These are phyloP conservation scores for Boletellus sp. DNA, from an alignment of 1,284 basidiomycete species.

Conservation along the genomic window DNA sequence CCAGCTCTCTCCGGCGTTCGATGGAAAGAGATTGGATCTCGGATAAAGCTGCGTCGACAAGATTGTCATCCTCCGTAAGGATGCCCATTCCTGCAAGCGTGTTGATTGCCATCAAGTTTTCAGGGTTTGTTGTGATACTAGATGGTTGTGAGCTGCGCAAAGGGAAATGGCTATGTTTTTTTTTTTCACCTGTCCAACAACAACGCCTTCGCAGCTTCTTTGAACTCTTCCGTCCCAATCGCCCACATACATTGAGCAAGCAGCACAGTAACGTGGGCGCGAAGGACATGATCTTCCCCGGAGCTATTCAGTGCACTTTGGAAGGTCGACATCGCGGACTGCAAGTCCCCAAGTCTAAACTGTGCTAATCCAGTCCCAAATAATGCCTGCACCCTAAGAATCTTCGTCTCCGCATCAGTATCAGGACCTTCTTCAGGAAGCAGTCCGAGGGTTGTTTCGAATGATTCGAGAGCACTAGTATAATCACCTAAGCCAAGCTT, in stretches of 20 bases:
- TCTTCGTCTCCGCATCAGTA: slow-evolving; percentile 25
- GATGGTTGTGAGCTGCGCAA: slow-evolving; percentile 14
- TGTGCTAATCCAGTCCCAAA: slow-evolving; percentile 71
- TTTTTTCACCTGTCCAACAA: slow-evolving; percentile 84
- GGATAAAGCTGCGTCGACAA: slow-evolving; percentile 84
- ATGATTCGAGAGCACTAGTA: slow-evolving; percentile 63
- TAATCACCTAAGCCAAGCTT: slow-evolving; percentile 61
- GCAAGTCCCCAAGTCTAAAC: slow-evolving; percentile 64
- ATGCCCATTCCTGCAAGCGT: slow-evolving; percentile 86
- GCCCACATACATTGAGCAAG: slow-evolving; percentile 83
- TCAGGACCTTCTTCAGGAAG: slow-evolving; percentile 41
- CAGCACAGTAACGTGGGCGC: slow-evolving; percentile 71
- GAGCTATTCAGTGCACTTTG: slow-evolving; percentile 63
- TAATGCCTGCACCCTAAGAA: slow-evolving; percentile 62
- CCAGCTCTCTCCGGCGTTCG: slow-evolving; percentile 58
- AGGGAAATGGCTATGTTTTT: slow-evolving; percentile 5
- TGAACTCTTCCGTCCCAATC: slow-evolving; percentile 68
- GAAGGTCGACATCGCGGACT: slow-evolving; percentile 61
- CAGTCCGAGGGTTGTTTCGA: slow-evolving; percentile 74
- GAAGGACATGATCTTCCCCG: slow-evolving; percentile 45
- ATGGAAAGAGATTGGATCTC: slow-evolving; percentile 72
- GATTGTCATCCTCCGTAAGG: slow-evolving; percentile 70
- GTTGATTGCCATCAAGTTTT: slow-evolving; percentile 77
- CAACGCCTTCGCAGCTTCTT: slow-evolving; percentile 75
- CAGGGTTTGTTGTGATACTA: slow-evolving; percentile 67